Evolutionary conservation across 352 stramenopile species (phyloP), one percentile per base, ranked within the genome.

Genomic region (Pythium sp.): DNA sequence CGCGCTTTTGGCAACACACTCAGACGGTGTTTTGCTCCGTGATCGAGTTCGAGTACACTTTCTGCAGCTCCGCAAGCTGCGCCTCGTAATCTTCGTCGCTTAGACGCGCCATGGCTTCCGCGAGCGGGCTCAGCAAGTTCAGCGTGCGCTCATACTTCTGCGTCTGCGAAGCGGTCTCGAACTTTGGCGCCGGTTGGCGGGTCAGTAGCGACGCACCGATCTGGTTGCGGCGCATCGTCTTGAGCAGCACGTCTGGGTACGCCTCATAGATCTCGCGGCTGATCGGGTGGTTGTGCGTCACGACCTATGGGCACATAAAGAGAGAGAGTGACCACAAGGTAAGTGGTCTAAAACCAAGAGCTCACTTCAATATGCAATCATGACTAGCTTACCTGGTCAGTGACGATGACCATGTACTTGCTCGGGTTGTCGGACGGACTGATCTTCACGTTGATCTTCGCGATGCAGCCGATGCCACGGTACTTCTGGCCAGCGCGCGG

Each of bases 401-500:
- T 94, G 51, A 94, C 86, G 65, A 94, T 92, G 46, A 94, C 86
- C 84, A 92, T 92, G 72, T 94, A 94, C 80, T 92, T 92, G 76
- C 72, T 87, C 22, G 79, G 73, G 63, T 92, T 94, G 59, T 94
- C 86, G 4, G 84, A 88, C 30, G 86, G 84, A 20, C 80, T 92
- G 69, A 94, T 94, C 77, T 94, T 94, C 55, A 92, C 86, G 71
- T 94, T 94, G 67, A 94, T 94, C 76, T 94, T 94, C 64, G 86
- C 84, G 64, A 91, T 92, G 66, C 86, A 94, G 58, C 86, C 86
- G 59, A 94, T 92, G 36, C 86, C 86, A 46, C 86, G 84, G 66
- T 94, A 94, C 65, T 93, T 92, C 34, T 94, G 86, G 0, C 86
- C 86, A 0, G 86, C 83, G 7, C 86, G 86, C 22, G 82, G 92